Evolutionary conservation across 768 basidiomycete genomes (phyloP), one percentile per base, ranked within the genome.

Genomic region (Xerocomus potaroensis): DNA sequence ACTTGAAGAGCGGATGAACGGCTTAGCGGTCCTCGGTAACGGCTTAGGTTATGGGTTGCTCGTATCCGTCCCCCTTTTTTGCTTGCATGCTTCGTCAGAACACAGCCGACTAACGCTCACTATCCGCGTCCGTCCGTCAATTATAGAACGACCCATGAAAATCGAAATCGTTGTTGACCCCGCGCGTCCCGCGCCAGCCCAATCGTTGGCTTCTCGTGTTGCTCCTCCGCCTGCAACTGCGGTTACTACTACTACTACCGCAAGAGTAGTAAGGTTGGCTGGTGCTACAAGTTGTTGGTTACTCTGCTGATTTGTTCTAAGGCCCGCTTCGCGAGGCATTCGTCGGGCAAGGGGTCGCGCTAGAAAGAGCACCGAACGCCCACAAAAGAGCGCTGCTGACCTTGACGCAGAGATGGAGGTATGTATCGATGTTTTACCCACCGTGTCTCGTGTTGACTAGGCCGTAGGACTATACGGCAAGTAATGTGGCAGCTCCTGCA

Each of bases 401-500:
- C 80, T 98, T 34, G 95, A 98, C 64, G 92, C 94, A 8, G 95
- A 98, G 75, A 98, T 98, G 95, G 88, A 88, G 80, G 95, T 95
- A 49, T 31, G 81, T 64, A 21, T 33, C 7, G 4, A 16, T 4
- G 1, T 0, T 2, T 36, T 10, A 1, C 37, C 31, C 11, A 16
- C 21, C 18, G 26, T 42, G 4, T 18, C 12, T 10, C 9, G 23
- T n/a, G 4, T 30, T 45, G 38, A 54, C 40, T n/a, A 43, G 43
- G 8, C 18, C 21, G 6, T 46, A 87, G 84, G 84, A 87, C 60
- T 87, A 87, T 56, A 86, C 84, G 29, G 73, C 81, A 12, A 77
- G 68, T 59, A 83, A 73, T 15, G 27, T 58, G 12, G 6, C 23
- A 27, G 73, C 64, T 2, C 75, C 82, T 15, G 69, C 79, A 18